Conservation (phyloP, 192 early-diverging fungal genomes). For the Entomortierella beljakovae region DNA sequence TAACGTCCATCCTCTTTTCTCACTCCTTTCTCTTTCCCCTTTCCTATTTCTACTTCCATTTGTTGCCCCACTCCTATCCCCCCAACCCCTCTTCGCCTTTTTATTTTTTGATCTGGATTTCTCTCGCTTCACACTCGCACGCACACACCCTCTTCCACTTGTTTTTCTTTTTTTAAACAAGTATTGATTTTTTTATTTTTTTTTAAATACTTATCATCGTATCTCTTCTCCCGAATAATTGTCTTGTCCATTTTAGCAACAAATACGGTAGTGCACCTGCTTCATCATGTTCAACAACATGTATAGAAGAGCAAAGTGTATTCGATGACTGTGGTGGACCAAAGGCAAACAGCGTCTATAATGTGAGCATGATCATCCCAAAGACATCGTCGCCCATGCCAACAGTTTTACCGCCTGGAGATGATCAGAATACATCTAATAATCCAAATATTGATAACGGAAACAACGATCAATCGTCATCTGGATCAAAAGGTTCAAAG, state of each 20-base stretch:
- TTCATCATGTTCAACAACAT: conserved; percentile 28
- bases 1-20: background rate
- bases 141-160: background rate
- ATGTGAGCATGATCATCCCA: conserved; percentile 5
- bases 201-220: background rate
- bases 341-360: conserved; percentile 32
- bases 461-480: background rate
- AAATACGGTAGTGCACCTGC: conserved; percentile 37
- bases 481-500: background rate
- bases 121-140: background rate
- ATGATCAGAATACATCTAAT: background rate
- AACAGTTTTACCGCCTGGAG: conserved; percentile 1
- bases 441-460: conserved; percentile 1
- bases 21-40: background rate
- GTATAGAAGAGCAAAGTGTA: conserved; percentile 25
- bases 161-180: too few relatives aligned
- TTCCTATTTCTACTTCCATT: background rate
- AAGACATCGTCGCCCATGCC: conserved; percentile 24
- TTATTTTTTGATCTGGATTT: background rate
- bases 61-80: background rate
- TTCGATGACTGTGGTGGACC: conserved; percentile 49
- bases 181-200: too few relatives aligned
- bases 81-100: background rate
- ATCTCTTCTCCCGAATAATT: background rate
- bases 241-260: conserved; percentile 5